Evolutionary conservation across 306 rosid species (phyloP).

Genomic region (Medicago truncatula): MtrunA17r5.0-ANR NC_053045.1:1443001-1443500

Average conservation of each 20-base stretch:
- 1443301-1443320: background rate
- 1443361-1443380: too few relatives aligned
- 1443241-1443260: background rate
- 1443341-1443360: too few relatives aligned
- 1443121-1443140: constrained; percentile 12
- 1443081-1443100: background rate
- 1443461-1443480: too few relatives aligned
- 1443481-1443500: too few relatives aligned
- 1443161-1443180: background rate
- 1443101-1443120: background rate
- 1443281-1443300: background rate
- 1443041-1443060: background rate
- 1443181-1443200: background rate
- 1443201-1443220: background rate
- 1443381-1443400: too few relatives aligned
- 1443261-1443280: too few relatives aligned
- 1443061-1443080: constrained; percentile 7
- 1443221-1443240: background rate
- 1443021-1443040: background rate
- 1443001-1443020: constrained; percentile 98
- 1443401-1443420: too few relatives aligned
- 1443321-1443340: background rate
- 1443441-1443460: too few relatives aligned
- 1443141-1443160: constrained; percentile 12
- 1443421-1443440: too few relatives aligned